phyloP scores from a whole-genome alignment of 306 rosid species.

The Glycine tomentella region DNA sequence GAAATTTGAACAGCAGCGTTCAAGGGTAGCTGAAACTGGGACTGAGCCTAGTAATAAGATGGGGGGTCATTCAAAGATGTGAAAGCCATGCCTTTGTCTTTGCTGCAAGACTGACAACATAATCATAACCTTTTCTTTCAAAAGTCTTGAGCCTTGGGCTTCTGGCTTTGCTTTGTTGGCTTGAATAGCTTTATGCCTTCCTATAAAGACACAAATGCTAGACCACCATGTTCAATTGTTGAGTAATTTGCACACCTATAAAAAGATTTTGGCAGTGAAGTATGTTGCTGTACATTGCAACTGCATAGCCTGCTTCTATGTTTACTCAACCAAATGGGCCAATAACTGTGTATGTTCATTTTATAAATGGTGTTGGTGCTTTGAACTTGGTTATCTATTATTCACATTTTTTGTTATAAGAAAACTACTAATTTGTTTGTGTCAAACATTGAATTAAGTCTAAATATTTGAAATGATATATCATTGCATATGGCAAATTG shows the following conservation, averaged over 20 bases:
- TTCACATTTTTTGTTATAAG: neutral
- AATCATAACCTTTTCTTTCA: constrained; percentile 18
- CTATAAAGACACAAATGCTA: neutral
- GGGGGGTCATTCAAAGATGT: constrained; percentile 48
- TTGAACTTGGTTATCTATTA: neutral
- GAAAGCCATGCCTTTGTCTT: constrained; percentile 39
- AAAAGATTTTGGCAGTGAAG: constrained; percentile 6
- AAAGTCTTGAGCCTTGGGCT: constrained; percentile 8
- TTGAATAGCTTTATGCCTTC: constrained; percentile 4
- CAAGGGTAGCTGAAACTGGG: constrained; percentile 46
- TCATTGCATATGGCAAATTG: neutral
- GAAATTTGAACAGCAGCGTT: constrained; percentile 62
- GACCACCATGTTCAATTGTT: constrained; percentile 6
- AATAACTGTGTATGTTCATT: neutral
- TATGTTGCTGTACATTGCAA: constrained; percentile 4
- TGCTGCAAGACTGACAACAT: constrained; percentile 14
- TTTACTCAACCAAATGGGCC: neutral
- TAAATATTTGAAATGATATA: neutral
- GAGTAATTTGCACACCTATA: neutral
- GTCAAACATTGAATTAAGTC: neutral
- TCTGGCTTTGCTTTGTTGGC: neutral
- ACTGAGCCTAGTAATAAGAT: constrained; percentile 34
- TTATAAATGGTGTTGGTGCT: neutral
- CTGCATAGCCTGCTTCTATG: neutral
- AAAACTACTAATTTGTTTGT: neutral